Evolutionary conservation across 257 asterid species (phyloP), one percentile per base, ranked within the genome.

Genomic region (Plantago major): DNA sequence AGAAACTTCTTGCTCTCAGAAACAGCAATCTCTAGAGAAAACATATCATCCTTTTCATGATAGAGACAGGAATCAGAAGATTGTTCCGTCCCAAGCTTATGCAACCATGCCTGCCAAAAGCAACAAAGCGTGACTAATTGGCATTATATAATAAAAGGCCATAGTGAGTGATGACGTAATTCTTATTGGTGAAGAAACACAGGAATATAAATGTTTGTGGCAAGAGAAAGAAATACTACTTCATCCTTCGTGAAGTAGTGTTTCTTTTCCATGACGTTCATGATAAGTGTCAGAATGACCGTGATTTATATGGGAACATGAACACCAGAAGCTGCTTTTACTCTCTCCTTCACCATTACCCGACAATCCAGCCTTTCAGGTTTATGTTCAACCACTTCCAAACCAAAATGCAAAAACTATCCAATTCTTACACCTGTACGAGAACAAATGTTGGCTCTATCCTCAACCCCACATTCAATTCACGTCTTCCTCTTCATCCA

Each of bases 1-100:
- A 92, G 61, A 77, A 78, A 88, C 63, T 79, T 75, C 86, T 92
- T 89, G 95, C 97, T 92, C 82, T 84, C 97, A 50, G 97, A 86
- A 63, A 90, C 86, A 75, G 43, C 66, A 65, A 89, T 77, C 60
- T 76, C 76, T 60, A 92, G 71, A 69, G 95, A 88, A 82, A 92
- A 89, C 81, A 69, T 84, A 53, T 83, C 90, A 73, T 89, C 96
- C 77, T 77, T 84, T 79, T 92, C 98, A 77, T 89, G 95, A 83
- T 81, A 89, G 61, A 92, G 90, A 76, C 98, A 92, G 62, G 65
- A 61, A 73, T 89, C 95, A 45, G 53, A 70, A 49, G 87, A 79
- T 77, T 84, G 96, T 58, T 86, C 92, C 9, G 87, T 70, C 46
- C 86, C 95, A 70, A 92, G 70, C 74, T 67, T 77, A 74, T 92